These are phyloP conservation scores for Talaromyces thailandensis DNA, from an alignment of 495 filamentous ascomycete species.

Conservation along the genomic window DNA sequence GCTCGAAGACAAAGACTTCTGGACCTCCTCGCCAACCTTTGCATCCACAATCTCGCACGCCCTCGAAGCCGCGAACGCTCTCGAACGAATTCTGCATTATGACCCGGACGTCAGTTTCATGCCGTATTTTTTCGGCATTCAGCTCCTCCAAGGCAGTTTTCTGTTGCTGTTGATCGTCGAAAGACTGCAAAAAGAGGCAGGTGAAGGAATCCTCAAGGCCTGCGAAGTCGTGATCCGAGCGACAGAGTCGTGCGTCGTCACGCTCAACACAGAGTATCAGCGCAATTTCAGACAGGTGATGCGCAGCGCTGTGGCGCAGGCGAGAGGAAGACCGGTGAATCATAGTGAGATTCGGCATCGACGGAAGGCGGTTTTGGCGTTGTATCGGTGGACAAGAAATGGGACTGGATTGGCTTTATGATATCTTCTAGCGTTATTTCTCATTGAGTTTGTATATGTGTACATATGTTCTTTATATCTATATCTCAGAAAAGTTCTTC, in stretches of 20 bases:
- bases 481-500: not conserved
- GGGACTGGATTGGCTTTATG: slow-evolving; percentile 66
- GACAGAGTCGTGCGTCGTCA: slow-evolving; percentile 79
- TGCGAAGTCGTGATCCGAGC: slow-evolving; percentile 82
- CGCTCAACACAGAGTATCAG: slow-evolving; percentile 80
- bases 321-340: slow-evolving; percentile 64
- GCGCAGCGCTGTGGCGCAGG: slow-evolving; percentile 71
- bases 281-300: slow-evolving; percentile 78
- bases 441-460: not conserved
- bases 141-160: slow-evolving; percentile 76
- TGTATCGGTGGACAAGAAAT: slow-evolving; percentile 76
- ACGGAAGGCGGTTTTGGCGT: slow-evolving; percentile 59
- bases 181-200: slow-evolving; percentile 70
- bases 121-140: slow-evolving; percentile 86
- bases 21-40: slow-evolving; percentile 79
- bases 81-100: slow-evolving; percentile 74
- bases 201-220: slow-evolving; percentile 69
- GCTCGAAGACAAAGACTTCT: slow-evolving; percentile 79
- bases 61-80: slow-evolving; percentile 69
- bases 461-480: not conserved
- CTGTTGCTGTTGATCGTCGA: slow-evolving; percentile 74
- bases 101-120: slow-evolving; percentile 82
- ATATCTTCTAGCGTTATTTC: slow-evolving; percentile 7
- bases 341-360: slow-evolving; percentile 68
- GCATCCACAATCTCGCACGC: slow-evolving; percentile 72